Evolutionary conservation across 148 eudicot species (phyloP).

Genomic region (Chenopodium suecicum): DNA sequence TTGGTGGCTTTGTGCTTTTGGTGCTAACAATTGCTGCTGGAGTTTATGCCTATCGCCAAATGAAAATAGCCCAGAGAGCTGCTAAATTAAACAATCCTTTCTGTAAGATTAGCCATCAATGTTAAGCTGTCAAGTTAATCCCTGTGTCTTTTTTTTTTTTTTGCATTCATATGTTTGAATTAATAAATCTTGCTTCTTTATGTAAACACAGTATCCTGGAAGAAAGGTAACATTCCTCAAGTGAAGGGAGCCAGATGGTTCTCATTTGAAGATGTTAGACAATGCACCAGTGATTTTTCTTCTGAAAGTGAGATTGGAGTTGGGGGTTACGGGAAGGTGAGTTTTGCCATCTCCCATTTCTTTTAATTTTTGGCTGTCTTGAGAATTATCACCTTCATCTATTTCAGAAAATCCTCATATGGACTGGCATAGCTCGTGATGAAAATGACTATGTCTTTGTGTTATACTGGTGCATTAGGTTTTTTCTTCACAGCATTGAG

Average conservation of each 20-base stretch:
- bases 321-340: conserved; percentile 80
- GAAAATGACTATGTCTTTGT: background rate
- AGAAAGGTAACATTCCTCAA: conserved; percentile 43
- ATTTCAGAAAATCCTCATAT: background rate
- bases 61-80: conserved; percentile 41
- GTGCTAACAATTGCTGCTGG: conserved; percentile 45
- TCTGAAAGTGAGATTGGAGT: conserved; percentile 51
- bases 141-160: background rate
- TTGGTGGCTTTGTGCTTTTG: conserved; percentile 46
- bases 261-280: conserved; percentile 58
- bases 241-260: conserved; percentile 61
- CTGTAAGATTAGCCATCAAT: conserved; percentile 38
- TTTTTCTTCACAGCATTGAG: background rate
- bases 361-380: background rate
- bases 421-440: background rate
- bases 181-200: background rate
- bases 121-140: background rate
- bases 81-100: conserved; percentile 48
- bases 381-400: background rate
- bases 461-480: background rate
- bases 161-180: background rate
- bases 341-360: background rate
- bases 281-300: conserved; percentile 51
- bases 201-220: conserved; percentile 52
- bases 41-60: conserved; percentile 50